Evolutionary conservation across 352 stramenopile genomes (phyloP).

Genomic region (Thalassiosira hispida): DNA sequence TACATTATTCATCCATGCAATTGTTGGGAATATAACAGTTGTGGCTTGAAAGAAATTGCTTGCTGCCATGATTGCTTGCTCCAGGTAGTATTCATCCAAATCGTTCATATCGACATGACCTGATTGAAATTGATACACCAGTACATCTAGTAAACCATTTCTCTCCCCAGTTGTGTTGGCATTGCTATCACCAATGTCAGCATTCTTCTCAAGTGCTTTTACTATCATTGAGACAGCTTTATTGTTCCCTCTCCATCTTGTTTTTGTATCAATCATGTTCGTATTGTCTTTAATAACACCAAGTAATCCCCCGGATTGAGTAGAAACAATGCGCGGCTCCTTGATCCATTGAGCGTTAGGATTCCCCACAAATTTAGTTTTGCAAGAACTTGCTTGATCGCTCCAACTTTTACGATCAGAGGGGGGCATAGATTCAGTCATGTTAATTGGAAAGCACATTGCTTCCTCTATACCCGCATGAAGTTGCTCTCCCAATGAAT

Average conservation of each 20-base stretch:
- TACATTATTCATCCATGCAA: constrained; percentile 14
- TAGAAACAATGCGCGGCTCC: constrained; percentile 13
- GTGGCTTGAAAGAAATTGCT: neutral
- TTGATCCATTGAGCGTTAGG: neutral
- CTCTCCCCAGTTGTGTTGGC: neutral
- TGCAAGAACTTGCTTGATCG: constrained; percentile 4
- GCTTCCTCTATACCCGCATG: constrained; percentile 17
- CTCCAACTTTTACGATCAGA: constrained; percentile 2
- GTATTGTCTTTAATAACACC: constrained; percentile 14
- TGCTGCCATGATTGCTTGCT: constrained; percentile 5
- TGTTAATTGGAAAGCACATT: constrained; percentile 14
- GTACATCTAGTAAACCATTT: constrained; percentile 2
- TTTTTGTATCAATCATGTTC: constrained; percentile 13
- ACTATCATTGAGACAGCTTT: neutral
- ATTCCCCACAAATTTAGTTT: constrained; percentile 2
- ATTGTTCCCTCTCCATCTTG: constrained; percentile 3
- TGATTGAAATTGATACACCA: constrained; percentile 22
- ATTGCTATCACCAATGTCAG: neutral
- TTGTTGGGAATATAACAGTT: constrained; percentile 5
- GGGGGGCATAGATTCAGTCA: neutral
- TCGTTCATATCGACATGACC: constrained; percentile 4
- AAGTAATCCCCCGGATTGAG: neutral
- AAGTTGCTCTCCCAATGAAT: constrained; percentile 17
- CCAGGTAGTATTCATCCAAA: constrained; percentile 4
- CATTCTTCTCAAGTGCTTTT: neutral